Evolutionary conservation across 495 filamentous ascomycete genomes (phyloP), one percentile per base, ranked within the genome.

Genomic region (Daldinia bambusicola): DNA sequence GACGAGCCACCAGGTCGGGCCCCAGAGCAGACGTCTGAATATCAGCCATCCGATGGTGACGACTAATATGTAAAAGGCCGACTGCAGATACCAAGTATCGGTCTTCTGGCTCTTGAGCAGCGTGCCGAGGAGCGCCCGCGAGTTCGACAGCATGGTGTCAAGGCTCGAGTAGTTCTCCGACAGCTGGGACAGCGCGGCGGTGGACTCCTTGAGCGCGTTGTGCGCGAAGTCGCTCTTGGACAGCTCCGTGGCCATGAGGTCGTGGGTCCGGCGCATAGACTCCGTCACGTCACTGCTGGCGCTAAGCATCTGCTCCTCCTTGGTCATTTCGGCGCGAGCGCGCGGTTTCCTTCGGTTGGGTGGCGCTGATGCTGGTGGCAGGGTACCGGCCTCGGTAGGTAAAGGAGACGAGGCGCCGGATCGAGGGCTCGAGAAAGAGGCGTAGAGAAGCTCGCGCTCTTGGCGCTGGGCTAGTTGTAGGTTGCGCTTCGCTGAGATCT

Each of bases 81-180:
- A 94, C 79, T 93, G 89, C 31, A 98, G 85, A 73, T 99, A 99
- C 95, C 95, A 99, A 3, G 93, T 95, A 78, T 98, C 95, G 43
- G 90, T 94, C 82, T 98, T 98, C 75, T 94, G 92, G 34, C 92
- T 93, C 71, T 88, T 88, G 37, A 98, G 82, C 52, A 99, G 81
- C 26, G 92, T 92, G 14, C 86, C 87, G 10, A 98, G 86, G 14
- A 99, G 86, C 63, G 87, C 90, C 63, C 89, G 86, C 18, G 90
- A 92, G 38, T 85, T 89, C 0, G 87, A 82, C 30, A 99, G 82
- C 61, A 98, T 82, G 32, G 86, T 86, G 71, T 95, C 93, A 14
- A 98, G 86, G 31, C 86, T 86, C 37, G 82, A 89, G 75, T 99
- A 99, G 1, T 86, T 89, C 68, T 93, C 89, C 2, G 89, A 88